Conservation (phyloP, 805 yeast genomes). For the Vanderwaltozyma tropicalis region DNA sequence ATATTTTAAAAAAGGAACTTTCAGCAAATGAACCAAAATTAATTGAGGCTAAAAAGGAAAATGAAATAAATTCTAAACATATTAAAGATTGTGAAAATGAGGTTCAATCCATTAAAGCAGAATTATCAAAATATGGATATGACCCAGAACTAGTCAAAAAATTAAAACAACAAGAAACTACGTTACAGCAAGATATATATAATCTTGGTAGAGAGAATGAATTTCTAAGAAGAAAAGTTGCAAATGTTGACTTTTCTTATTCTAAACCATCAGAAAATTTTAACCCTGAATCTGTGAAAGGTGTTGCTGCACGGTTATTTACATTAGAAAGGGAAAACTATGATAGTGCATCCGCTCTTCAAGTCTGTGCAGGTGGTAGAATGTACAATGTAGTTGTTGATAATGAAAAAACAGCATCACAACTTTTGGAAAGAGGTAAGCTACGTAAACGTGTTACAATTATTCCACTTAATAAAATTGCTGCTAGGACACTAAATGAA, state of each 20-base stretch:
- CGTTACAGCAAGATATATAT: slow-evolving; percentile 36
- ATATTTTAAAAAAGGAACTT: slow-evolving; percentile 46
- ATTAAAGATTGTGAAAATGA: slow-evolving; percentile 31
- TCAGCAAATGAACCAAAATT: slow-evolving; percentile 37
- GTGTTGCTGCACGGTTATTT: slow-evolving; percentile 83
- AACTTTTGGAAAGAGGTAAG: slow-evolving; percentile 66
- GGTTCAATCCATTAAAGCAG: slow-evolving; percentile 28
- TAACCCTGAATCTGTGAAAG: slow-evolving; percentile 56
- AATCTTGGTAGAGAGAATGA: slow-evolving; percentile 40
- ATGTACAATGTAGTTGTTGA: slow-evolving; percentile 87
- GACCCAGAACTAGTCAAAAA: slow-evolving; percentile 37
- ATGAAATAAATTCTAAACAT: slow-evolving; percentile 34
- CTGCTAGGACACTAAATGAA: slow-evolving; percentile 45
- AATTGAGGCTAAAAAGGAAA: slow-evolving; percentile 39
- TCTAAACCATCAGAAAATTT: slow-evolving; percentile 54
- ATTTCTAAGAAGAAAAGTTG: slow-evolving; percentile 48
- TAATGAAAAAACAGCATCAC: slow-evolving; percentile 74
- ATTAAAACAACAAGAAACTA: slow-evolving; percentile 37
- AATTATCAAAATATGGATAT: slow-evolving; percentile 47
- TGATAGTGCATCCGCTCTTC: slow-evolving; percentile 71
- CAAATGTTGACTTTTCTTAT: slow-evolving; percentile 69
- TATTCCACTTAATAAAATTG: slow-evolving; percentile 81
- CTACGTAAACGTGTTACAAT: slow-evolving; percentile 77
- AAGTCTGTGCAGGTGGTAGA: slow-evolving; percentile 89
- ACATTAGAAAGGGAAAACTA: slow-evolving; percentile 44